Percentiles rank a stretch among this genome's conserved stretches.
Evolutionary conservation across 495 filamentous ascomycete genomes (phyloP).

Genomic region (Annulohypoxylon moriforme): DNA sequence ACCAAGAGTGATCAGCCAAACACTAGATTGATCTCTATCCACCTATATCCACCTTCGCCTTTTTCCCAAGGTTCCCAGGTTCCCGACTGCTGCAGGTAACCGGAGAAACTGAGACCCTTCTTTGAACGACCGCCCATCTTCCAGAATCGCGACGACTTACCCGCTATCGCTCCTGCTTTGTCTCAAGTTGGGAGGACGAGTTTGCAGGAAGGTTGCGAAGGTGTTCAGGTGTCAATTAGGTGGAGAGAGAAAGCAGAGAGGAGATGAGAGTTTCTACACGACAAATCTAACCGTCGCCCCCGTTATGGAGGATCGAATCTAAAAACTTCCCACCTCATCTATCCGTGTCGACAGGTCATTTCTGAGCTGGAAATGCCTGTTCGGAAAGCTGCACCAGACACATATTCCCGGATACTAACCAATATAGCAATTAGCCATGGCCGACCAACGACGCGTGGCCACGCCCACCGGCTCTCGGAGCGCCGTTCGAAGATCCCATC

Average conservation of each 20-base stretch:
- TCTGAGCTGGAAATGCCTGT: slow-evolving; percentile 33
- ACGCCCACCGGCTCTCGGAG: slow-evolving; percentile 42
- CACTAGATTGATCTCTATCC: slow-evolving; percentile 17
- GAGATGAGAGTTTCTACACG: slow-evolving; percentile 34
- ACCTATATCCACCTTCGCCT: slow-evolving; percentile 13
- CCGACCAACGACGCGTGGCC: slow-evolving; percentile 39
- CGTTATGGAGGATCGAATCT: slow-evolving; percentile 43
- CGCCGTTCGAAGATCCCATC: slow-evolving; percentile 38
- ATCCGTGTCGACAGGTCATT: slow-evolving; percentile 33
- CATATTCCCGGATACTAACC: slow-evolving; percentile 44
- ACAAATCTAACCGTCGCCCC: slow-evolving; percentile 18
- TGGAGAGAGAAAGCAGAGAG: slow-evolving; percentile 14
- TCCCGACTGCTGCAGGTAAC: slow-evolving; percentile 35
- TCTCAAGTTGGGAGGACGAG: slow-evolving; percentile 16
- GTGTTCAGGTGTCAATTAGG: slow-evolving; percentile 8
- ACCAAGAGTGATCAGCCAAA: slow-evolving; percentile 36
- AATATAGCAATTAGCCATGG: slow-evolving; percentile 40
- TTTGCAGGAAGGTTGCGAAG: slow-evolving; percentile 28
- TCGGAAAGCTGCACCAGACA: slow-evolving; percentile 23
- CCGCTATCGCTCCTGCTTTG: slow-evolving; percentile 32
- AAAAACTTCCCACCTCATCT: slow-evolving; percentile 5
- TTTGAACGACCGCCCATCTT: slow-evolving; percentile 30
- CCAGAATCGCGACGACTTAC: slow-evolving; percentile 35
- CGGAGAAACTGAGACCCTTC: slow-evolving; percentile 35
- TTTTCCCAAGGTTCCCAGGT: slow-evolving; percentile 3